Base-by-base conservation (phyloP, 1,139 yeast genomes). In the Pichia sp. region DNA sequence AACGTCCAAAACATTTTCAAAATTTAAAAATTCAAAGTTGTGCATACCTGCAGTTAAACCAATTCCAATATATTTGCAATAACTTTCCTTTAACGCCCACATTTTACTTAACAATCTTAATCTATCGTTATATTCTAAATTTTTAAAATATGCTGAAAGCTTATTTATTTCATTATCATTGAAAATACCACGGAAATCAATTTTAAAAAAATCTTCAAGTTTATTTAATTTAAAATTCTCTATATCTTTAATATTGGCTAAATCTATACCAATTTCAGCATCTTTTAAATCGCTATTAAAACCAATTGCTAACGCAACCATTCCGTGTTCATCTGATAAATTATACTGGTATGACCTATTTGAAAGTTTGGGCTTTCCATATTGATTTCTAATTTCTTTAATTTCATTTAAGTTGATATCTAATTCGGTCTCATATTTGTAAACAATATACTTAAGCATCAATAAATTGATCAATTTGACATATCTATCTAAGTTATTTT, bases 11-110 rank as follows among this genome's bases (percentile, higher is more conserved):
- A 33, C 6, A 7, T 30, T 80, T 32, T 67, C 65, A 23, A 40
- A 5, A 6, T 32, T 11, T 4, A 41, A 12, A 44, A 60, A 64
- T 45, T 66, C 59, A 37, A 65, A 65, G 0, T 54, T 44, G 4
- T 53, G 45, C 46, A 82, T 62, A 37, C 80, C 79, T 20, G 72
- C 64, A 50, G 80, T 75, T 27, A 83, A 63, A 0, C 94, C 92
- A 22, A 70, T 62, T 0, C 92, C 92, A 6, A 73, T 52, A 26
- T 70, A 70, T 55, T 83, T 84, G 3, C 82, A 73, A 52, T 77
- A 82, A 30, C 85, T 76, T 57, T 84, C 94, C 56, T 84, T 84
- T 45, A 83, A 59, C 0, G 92, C 82, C 94, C 92, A 84, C 30
- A 74, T 67, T 42, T 76, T 78, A 30, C 56, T 49, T n/a, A 61